A percentile compares a stretch with the other conserved stretches of the same genome.
Evolutionary conservation across 108 stramenopile species (phyloP).

Genomic region (Skeletonema menzelii): DNA sequence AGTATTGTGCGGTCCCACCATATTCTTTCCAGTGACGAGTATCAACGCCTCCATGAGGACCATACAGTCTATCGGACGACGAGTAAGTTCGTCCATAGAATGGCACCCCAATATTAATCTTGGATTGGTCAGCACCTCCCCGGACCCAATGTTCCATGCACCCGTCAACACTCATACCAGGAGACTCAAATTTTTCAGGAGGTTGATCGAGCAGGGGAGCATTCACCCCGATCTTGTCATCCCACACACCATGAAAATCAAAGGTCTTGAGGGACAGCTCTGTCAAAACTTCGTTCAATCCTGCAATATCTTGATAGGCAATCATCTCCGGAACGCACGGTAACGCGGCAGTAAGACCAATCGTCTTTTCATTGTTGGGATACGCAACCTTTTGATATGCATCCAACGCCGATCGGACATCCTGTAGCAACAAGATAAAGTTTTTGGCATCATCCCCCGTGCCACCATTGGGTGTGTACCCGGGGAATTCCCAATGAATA

Average conservation of each 20-base stretch:
- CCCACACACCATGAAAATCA: constrained; percentile 46
- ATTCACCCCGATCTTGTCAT: constrained; percentile 35
- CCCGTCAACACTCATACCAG: constrained; percentile 30
- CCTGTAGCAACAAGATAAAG: constrained; percentile 24
- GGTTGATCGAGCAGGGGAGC: constrained; percentile 40
- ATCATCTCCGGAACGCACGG: constrained; percentile 38
- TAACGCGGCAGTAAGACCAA: constrained; percentile 45
- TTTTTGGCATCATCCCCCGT: constrained; percentile 37
- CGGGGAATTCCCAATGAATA: constrained; percentile 44
- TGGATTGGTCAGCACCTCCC: constrained; percentile 8
- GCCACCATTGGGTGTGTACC: constrained; percentile 30
- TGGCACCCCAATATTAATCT: constrained; percentile 39
- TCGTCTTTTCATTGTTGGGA: constrained; percentile 28
- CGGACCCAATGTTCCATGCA: constrained; percentile 39
- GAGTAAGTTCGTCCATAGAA: constrained; percentile 48
- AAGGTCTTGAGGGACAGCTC: constrained; percentile 48
- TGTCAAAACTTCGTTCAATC: constrained; percentile 12
- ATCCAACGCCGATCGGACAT: constrained; percentile 30
- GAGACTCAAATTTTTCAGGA: constrained; percentile 20
- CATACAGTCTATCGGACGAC: constrained; percentile 26
- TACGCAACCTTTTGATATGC: constrained; percentile 14
- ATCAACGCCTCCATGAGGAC: constrained; percentile 31
- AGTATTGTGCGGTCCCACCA: constrained; percentile 39
- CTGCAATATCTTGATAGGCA: constrained; percentile 33
- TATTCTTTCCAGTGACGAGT: constrained; percentile 37